Evolutionary conservation across 768 basidiomycete species (phyloP), one percentile per base, ranked within the genome.

Genomic region (Kwoniella bestiolae): DNA sequence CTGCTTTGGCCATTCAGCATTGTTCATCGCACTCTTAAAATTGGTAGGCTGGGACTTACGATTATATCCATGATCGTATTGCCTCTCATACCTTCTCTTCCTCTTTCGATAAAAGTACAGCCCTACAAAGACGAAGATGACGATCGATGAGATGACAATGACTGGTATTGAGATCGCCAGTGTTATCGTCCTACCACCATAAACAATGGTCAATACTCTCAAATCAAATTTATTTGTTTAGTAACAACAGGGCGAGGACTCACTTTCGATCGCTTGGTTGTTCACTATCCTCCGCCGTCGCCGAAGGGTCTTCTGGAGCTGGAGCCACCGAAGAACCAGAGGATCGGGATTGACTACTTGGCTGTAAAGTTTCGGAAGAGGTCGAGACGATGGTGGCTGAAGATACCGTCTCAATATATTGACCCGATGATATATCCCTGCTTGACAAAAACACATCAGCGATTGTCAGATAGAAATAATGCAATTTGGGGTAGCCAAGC

Each of bases 121-220:
- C 1, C 58, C 67, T 16, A 25, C 56, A 9, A 75, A 55, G 3
- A 63, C 60, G 4, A 60, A 44, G 14, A 76, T 67, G 26, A 73
- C 63, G 18, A 68, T 28, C 7, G 52, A 56, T 21, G 71, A 71
- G 11, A 75, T 35, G 12, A 65, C 73, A 28, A 75, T 72, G 25
- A 75, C 67, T 0, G 73, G 62, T 11, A 66, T 56, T 14, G 69
- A 71, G n/a, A 76, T 68, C 5, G 74, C 74, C 1, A 76, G 46
- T 3, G 57, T 61, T 7, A 68, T 73, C 0, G 63, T 73, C 34
- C 69, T 73, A 58, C 14, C n/a, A n/a, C n/a, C n/a, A n/a, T n/a
- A n/a, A n/a, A n/a, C n/a, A n/a, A 21, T 9, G 45, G n/a, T 47
- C 45, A 51, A 9, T 26, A 25, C 29, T 25, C 7, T 26, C 25